Percentiles rank a stretch among this genome's conserved stretches.
Conservation (phyloP, 2,329 filamentous ascomycete genomes). For the Paramyrothecium sp. region DNA sequence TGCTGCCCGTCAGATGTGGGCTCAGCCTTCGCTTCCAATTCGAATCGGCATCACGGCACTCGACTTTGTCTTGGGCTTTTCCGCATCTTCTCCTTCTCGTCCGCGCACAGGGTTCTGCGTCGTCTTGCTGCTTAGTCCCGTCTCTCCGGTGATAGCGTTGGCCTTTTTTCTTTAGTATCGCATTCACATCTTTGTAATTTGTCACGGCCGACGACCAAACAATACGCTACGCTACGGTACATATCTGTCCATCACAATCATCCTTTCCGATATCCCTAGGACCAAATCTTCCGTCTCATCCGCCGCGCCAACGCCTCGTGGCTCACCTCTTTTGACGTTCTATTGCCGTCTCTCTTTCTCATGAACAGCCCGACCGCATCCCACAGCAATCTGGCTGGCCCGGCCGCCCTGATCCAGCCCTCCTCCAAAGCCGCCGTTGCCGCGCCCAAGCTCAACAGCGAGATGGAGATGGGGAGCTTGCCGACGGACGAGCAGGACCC, state of each 20-base stretch:
- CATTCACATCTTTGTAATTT: not conserved
- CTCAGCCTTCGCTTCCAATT: not conserved
- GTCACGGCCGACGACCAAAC: not conserved
- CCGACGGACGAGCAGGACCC: slow-evolving; percentile 33
- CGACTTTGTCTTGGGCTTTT: not conserved
- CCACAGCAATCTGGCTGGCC: slow-evolving; percentile 31
- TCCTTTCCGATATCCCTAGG: not conserved
- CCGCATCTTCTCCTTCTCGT: not conserved
- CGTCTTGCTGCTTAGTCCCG: not conserved
- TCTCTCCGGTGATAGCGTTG: not conserved
- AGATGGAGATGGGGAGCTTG: slow-evolving; percentile 54
- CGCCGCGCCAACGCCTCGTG: no score
- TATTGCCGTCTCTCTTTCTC: not conserved
- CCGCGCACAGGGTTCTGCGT: not conserved
- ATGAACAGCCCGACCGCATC: slow-evolving; percentile 41
- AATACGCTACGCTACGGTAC: not conserved
- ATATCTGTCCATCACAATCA: not conserved
- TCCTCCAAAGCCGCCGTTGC: slow-evolving; percentile 52
- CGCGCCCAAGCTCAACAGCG: slow-evolving; percentile 55
- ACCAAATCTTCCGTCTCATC: not conserved
- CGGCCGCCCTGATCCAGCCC: slow-evolving; percentile 51
- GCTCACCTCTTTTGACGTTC: not conserved
- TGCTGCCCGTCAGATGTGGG: not conserved
- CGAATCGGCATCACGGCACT: not conserved
- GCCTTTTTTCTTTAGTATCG: not conserved